A percentile compares a stretch with the other conserved stretches of the same genome.
Evolutionary conservation across 2,329 filamentous ascomycete genomes (phyloP).

Genomic region (Sclerotinia borealis): DNA sequence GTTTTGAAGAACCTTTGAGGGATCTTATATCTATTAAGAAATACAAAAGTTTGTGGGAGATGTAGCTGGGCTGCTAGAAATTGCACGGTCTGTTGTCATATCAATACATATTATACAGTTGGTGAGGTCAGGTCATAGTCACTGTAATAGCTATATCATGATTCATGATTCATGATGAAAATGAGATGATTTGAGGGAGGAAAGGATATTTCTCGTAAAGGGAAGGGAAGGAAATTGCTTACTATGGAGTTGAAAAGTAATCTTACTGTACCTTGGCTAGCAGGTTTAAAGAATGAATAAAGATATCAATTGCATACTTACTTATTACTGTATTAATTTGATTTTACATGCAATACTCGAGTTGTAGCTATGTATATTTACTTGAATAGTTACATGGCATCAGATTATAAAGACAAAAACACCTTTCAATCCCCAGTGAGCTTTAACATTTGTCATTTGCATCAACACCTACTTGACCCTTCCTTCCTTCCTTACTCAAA

Average conservation of each 20-base stretch:
- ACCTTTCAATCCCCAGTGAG: no score
- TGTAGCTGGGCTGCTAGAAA: not conserved
- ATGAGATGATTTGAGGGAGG: not conserved
- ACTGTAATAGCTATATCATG: no score
- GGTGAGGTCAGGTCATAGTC: no score
- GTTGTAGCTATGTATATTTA: no score
- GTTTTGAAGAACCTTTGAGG: conserved; percentile 43
- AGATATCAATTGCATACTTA: not conserved
- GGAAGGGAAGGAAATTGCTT: not conserved
- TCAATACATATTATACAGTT: no score
- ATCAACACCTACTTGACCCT: no score
- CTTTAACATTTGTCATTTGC: no score
- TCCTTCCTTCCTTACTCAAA: no score
- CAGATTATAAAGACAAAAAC: no score
- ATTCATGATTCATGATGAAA: not conserved
- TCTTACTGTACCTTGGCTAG: no score
- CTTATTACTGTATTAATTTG: not conserved
- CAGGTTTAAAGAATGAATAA: not conserved
- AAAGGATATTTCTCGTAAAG: not conserved
- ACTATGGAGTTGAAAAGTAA: not conserved
- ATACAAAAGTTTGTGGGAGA: not conserved
- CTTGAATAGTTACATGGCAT: no score
- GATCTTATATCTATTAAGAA: not conserved
- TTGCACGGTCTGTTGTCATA: not conserved
- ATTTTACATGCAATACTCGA: not conserved